phyloP scores from a whole-genome alignment of 768 basidiomycete genomes.

The Melanogaster broomeanus region DNA sequence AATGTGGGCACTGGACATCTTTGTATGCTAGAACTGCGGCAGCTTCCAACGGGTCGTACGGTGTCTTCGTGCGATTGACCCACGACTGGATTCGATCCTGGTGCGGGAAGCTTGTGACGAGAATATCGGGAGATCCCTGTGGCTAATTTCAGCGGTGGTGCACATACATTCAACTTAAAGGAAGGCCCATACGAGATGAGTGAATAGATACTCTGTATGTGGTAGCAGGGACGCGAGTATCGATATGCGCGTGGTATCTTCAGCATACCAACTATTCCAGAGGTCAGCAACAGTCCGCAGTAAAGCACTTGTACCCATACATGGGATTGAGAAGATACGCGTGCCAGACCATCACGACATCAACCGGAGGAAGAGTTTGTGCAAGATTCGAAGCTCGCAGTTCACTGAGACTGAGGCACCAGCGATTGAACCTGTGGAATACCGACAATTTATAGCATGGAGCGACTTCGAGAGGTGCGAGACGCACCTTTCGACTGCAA shows the following conservation, averaged over 20 bases:
- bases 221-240: not conserved
- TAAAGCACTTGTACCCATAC: conserved; percentile 1
- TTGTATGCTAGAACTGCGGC: conserved; percentile 15
- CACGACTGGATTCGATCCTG: conserved; percentile 5
- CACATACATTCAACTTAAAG: no score
- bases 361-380: conserved; percentile 26
- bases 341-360: conserved; percentile 37
- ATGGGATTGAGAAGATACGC: conserved; percentile 33
- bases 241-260: conserved; percentile 6
- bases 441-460: no score
- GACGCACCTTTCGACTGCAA: conserved; percentile 38
- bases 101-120: not conserved
- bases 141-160: not conserved
- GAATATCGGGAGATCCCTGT: not conserved
- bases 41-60: conserved; percentile 32
- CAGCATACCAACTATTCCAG: conserved; percentile 8
- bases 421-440: conserved; percentile 35
- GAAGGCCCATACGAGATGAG: not conserved
- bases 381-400: conserved; percentile 1
- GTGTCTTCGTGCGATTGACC: conserved; percentile 10
- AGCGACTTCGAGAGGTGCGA: not conserved
- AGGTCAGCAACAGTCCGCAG: not conserved
- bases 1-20: conserved; percentile 28
- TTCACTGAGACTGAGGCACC: conserved; percentile 20
- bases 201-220: not conserved